Conservation (phyloP, 768 basidiomycete species). For the Lactifluus pinguis region DNA sequence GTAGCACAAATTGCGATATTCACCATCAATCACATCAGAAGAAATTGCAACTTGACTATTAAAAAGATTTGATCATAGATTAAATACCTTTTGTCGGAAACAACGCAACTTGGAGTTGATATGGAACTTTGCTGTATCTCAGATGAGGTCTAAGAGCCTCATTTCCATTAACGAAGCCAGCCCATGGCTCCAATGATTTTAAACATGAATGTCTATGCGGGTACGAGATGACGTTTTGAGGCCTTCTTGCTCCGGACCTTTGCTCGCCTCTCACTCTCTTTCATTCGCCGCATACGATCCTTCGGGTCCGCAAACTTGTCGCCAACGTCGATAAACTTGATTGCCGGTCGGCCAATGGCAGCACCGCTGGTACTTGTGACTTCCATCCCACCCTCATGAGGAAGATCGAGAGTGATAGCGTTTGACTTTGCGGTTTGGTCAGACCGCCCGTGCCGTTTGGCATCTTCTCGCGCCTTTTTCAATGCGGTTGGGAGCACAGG, state of each 20-base stretch:
- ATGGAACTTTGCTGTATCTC: too few relatives aligned
- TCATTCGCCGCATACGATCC: constrained; percentile 42
- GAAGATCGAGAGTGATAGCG: constrained; percentile 29
- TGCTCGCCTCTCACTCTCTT: constrained; percentile 41
- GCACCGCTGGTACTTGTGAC: constrained; percentile 5
- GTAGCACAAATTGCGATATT: too few relatives aligned
- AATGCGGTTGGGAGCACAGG: constrained; percentile 52
- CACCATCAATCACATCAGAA: too few relatives aligned
- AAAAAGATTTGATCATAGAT: too few relatives aligned
- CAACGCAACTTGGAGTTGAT: too few relatives aligned
- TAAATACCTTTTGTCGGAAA: too few relatives aligned
- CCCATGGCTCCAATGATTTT: neutral
- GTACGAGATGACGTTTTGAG: neutral
- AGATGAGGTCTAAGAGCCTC: too few relatives aligned
- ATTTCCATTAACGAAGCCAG: neutral
- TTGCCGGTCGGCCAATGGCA: constrained; percentile 39
- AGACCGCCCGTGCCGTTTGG: constrained; percentile 29
- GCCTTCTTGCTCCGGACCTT: constrained; percentile 26
- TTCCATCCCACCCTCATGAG: constrained; percentile 5
- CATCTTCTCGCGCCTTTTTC: constrained; percentile 37
- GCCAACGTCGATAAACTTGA: constrained; percentile 69
- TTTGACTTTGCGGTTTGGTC: constrained; percentile 32
- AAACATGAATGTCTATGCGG: neutral
- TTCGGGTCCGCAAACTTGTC: constrained; percentile 55
- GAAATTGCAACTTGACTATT: too few relatives aligned